Conservation (phyloP, 768 basidiomycete species). For the Agaricus bisporus region DNA sequence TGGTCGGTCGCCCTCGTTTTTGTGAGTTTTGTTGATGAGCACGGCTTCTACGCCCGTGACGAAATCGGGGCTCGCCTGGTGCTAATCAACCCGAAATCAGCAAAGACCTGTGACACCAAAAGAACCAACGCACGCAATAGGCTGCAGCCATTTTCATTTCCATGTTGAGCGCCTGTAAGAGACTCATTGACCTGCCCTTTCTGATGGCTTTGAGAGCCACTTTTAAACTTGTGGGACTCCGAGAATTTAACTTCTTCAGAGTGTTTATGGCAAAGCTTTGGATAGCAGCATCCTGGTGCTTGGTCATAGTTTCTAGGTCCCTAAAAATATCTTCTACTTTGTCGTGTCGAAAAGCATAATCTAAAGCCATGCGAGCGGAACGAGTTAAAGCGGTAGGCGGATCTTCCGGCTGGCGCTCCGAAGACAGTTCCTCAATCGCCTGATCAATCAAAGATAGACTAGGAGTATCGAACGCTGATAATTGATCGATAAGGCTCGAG, state of each 20-base stretch:
- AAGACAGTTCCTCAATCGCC: constrained; percentile 68
- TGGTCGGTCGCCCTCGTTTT: constrained; percentile 30
- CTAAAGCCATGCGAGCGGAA: constrained; percentile 67
- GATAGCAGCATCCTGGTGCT: constrained; percentile 38
- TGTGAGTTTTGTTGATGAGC: constrained; percentile 37
- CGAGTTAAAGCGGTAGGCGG: constrained; percentile 50
- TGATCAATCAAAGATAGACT: constrained; percentile 34
- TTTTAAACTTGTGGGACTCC: constrained; percentile 91
- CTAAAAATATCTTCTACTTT: constrained; percentile 67
- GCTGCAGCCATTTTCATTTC: constrained; percentile 87
- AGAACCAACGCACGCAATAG: constrained; percentile 64
- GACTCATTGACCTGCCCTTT: constrained; percentile 52
- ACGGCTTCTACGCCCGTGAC: constrained; percentile 71
- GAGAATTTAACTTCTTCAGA: constrained; percentile 49
- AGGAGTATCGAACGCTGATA: constrained; percentile 51
- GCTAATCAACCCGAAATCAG: constrained; percentile 35
- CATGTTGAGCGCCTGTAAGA: constrained; percentile 70
- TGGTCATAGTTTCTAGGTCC: constrained; percentile 40
- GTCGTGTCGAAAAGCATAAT: constrained; percentile 67
- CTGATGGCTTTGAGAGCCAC: constrained; percentile 81
- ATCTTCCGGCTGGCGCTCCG: constrained; percentile 59
- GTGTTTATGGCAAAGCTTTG: constrained; percentile 73
- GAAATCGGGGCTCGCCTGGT: constrained; percentile 79
- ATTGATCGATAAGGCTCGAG: constrained; percentile 60
- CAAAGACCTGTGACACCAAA: constrained; percentile 11